Evolutionary conservation across 768 basidiomycete genomes (phyloP).

Genomic region (Coprinopsis strossmayeri): DNA sequence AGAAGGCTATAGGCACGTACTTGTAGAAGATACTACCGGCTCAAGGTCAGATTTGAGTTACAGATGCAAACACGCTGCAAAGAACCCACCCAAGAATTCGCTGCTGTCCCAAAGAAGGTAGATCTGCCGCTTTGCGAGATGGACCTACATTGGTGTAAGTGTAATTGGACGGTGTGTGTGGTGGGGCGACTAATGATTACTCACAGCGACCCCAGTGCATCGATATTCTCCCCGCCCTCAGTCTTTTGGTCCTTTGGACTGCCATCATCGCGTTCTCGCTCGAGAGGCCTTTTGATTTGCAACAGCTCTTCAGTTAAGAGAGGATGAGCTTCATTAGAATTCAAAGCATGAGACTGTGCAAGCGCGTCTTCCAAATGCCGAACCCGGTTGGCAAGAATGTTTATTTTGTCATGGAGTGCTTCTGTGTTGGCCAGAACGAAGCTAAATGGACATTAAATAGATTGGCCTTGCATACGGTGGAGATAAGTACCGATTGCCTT

Average conservation of each 20-base stretch:
- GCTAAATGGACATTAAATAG: slow-evolving; percentile 22
- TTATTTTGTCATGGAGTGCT: slow-evolving; percentile 63
- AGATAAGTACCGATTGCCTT: slow-evolving; percentile 53
- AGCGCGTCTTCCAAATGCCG: slow-evolving; percentile 67
- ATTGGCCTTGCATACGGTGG: slow-evolving; percentile 5
- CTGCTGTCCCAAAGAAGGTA: slow-evolving; percentile 59
- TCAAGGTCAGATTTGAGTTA: no score
- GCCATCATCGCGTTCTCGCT: slow-evolving; percentile 45
- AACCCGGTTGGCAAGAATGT: slow-evolving; percentile 50
- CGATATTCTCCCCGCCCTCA: slow-evolving; percentile 50
- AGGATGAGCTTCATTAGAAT: slow-evolving; percentile 47
- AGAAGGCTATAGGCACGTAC: slow-evolving; percentile 26
- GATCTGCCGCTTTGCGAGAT: slow-evolving; percentile 57
- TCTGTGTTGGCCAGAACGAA: slow-evolving; percentile 71
- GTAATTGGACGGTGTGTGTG: no score
- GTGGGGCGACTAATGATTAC: slow-evolving; percentile 14
- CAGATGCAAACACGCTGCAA: slow-evolving; percentile 6
- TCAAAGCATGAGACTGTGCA: slow-evolving; percentile 39
- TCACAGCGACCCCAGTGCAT: slow-evolving; percentile 61
- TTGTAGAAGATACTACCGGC: slow-evolving; percentile 55
- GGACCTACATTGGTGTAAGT: slow-evolving; percentile 31
- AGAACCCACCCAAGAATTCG: slow-evolving; percentile 60
- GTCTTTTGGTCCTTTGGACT: slow-evolving; percentile 32
- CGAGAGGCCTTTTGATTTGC: slow-evolving; percentile 61
- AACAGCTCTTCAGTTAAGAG: slow-evolving; percentile 56